Percentiles rank a stretch among this genome's conserved stretches.
These are phyloP conservation scores for Silene uniflora DNA, from an alignment of 148 eudicot species.

Conservation along the genomic window DNA sequence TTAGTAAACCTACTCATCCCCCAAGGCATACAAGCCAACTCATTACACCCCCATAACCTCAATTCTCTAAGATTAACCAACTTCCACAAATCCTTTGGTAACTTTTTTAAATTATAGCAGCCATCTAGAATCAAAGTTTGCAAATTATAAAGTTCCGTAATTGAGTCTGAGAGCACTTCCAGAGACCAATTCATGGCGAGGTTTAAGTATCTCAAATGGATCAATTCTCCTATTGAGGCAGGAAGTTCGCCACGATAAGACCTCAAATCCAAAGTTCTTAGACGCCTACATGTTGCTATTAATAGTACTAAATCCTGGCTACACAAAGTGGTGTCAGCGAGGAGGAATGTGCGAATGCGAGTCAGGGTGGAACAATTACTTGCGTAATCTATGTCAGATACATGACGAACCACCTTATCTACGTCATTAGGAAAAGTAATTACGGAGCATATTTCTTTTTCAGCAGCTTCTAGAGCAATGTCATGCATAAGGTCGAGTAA, in stretches of 20 bases:
- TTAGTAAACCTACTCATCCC: neutral
- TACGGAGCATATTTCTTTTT: neutral
- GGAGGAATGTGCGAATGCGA: conserved; percentile 8
- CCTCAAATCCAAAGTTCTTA: conserved; percentile 9
- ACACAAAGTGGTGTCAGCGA: neutral
- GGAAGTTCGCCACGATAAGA: neutral
- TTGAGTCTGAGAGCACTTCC: conserved; percentile 6
- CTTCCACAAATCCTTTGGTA: neutral
- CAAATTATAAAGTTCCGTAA: conserved; percentile 10
- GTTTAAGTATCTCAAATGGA: conserved; percentile 16
- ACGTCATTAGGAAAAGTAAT: neutral
- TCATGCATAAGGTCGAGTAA: conserved; percentile 16
- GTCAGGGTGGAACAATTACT: neutral
- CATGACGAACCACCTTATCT: conserved; percentile 3
- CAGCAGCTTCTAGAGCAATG: neutral
- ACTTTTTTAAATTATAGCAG: neutral
- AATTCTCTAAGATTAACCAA: neutral
- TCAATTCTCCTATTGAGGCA: neutral
- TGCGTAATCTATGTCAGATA: neutral
- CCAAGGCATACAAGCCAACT: neutral
- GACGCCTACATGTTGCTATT: neutral
- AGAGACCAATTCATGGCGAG: neutral
- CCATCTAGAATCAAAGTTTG: neutral
- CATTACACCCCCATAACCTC: neutral
- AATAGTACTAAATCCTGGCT: neutral